A percentile compares a stretch with the other conserved stretches of the same genome.
phyloP scores from a whole-genome alignment of 768 basidiomycete genomes.

The Trichaptum fuscoviolaceum region DNA sequence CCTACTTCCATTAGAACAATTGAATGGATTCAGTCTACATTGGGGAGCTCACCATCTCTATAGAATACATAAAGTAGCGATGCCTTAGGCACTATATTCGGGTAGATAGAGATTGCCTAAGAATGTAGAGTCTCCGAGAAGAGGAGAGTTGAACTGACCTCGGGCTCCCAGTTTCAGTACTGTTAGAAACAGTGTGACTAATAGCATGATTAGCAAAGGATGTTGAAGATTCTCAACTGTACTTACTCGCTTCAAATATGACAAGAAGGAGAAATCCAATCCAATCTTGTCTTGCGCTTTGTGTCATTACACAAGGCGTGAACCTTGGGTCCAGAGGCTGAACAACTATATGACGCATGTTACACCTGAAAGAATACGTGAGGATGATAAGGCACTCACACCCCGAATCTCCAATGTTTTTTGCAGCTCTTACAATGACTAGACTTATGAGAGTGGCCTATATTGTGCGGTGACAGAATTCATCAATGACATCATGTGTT shows the following conservation, averaged over 20 bases:
- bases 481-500: background rate
- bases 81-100: background rate
- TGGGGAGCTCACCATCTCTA: background rate
- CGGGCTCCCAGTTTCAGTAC: background rate
- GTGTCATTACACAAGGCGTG: background rate
- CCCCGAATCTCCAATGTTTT: background rate
- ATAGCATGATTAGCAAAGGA: background rate
- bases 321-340: background rate
- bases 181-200: background rate
- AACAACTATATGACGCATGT: background rate
- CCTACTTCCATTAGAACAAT: background rate
- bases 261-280: background rate
- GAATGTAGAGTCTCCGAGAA: background rate
- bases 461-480: background rate
- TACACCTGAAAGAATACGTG: background rate
- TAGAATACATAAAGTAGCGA: background rate
- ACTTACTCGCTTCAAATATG: background rate
- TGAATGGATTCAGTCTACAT: background rate
- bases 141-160: background rate
- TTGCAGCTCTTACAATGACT: background rate
- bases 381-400: background rate
- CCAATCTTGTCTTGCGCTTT: background rate
- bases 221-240: background rate
- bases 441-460: background rate
- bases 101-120: background rate